These are phyloP conservation scores for Gastrolobium bilobum DNA, from an alignment of 306 rosid genomes.

Conservation along the genomic window DNA sequence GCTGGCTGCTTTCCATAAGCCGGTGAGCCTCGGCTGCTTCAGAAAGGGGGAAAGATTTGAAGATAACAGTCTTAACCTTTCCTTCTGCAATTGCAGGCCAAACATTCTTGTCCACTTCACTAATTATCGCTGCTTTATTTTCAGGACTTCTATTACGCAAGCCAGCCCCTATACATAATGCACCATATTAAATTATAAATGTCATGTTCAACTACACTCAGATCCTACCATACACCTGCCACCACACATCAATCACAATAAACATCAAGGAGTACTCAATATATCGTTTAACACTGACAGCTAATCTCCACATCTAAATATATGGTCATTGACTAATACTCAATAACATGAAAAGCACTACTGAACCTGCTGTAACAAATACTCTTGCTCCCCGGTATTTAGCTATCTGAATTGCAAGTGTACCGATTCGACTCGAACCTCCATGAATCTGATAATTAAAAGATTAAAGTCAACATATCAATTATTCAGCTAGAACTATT, in stretches of 20 bases:
- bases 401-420: slow-evolving; percentile 96
- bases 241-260: slow-evolving; percentile 25
- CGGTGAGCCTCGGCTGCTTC: slow-evolving; percentile 74
- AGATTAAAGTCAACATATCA: slow-evolving; percentile 6
- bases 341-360: background rate
- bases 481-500: background rate
- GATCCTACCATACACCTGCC: slow-evolving; percentile 42
- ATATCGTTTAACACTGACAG: background rate
- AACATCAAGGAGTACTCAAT: background rate
- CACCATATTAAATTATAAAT: background rate
- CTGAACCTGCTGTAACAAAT: slow-evolving; percentile 89
- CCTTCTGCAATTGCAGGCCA: slow-evolving; percentile 81
- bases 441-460: slow-evolving; percentile 82
- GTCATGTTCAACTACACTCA: background rate
- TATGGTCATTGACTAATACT: background rate
- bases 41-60: slow-evolving; percentile 60
- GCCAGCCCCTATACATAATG: slow-evolving; percentile 66
- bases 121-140: slow-evolving; percentile 68
- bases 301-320: background rate
- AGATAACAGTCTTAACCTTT: slow-evolving; percentile 69
- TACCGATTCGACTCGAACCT: slow-evolving; percentile 97
- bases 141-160: slow-evolving; percentile 63
- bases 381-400: slow-evolving; percentile 77
- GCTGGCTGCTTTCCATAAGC: slow-evolving; percentile 70
- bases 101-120: slow-evolving; percentile 79